phyloP scores from a whole-genome alignment of 805 yeast species.

The Blastobotrys chiropterorum region DNA sequence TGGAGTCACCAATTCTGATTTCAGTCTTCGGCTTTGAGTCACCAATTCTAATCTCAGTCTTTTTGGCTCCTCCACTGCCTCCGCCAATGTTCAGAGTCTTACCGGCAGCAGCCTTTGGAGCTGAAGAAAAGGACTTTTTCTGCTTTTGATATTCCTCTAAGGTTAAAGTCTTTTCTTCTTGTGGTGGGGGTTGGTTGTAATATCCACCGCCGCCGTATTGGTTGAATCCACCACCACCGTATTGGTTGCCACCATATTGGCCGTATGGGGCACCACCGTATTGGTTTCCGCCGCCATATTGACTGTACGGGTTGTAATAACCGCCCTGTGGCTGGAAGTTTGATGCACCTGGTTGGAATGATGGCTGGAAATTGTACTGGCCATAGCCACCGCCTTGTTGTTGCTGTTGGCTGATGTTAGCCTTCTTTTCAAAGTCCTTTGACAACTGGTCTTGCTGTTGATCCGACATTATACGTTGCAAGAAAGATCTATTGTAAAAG shows the following conservation, averaged over 20 bases:
- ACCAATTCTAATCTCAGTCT: conserved; percentile 3
- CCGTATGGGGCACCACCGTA: conserved; percentile 20
- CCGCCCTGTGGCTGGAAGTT: conserved; percentile 12
- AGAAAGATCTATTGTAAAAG: not conserved
- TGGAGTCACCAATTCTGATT: conserved; percentile 4
- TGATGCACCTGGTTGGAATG: conserved; percentile 14
- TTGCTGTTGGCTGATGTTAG: conserved; percentile 28
- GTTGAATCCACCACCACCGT: conserved; percentile 21
- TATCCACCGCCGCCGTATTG: conserved; percentile 10
- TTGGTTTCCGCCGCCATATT: conserved; percentile 23
- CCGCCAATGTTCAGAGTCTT: conserved; percentile 9
- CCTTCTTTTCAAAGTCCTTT: conserved; percentile 29
- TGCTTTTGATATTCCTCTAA: conserved; percentile 64
- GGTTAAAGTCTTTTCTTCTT: conserved; percentile 52
- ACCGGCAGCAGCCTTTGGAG: conserved; percentile 8
- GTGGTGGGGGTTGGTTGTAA: conserved; percentile 19
- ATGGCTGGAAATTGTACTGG: conserved; percentile 24
- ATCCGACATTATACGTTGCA: conserved; percentile 4
- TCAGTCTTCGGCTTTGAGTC: conserved; percentile 3
- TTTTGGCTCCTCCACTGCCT: not conserved
- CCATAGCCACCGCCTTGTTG: conserved; percentile 43
- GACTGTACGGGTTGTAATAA: conserved; percentile 25
- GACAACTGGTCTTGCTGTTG: conserved; percentile 24
- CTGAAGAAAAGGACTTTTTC: conserved; percentile 15
- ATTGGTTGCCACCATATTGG: conserved; percentile 18